Percentiles rank a stretch among this genome's conserved stretches.
These are phyloP conservation scores for Agrocybe chaxingu DNA, from an alignment of 768 basidiomycete genomes.

Conservation along the genomic window DNA sequence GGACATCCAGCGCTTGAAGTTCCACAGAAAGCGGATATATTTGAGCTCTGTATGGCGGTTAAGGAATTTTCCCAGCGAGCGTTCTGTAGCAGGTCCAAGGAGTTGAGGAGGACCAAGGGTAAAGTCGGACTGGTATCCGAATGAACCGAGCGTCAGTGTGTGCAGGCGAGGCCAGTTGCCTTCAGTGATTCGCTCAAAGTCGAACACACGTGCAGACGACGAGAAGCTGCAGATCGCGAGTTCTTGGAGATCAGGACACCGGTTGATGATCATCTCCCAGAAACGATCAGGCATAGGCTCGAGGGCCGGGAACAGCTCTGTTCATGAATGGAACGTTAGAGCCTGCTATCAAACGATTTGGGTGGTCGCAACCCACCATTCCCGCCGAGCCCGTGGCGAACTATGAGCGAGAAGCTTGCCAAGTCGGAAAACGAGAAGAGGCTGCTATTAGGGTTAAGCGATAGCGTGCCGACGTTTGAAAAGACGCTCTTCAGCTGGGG, in stretches of 20 bases:
- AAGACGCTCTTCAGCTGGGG: conserved; percentile 40
- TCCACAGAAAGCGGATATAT: conserved; percentile 46
- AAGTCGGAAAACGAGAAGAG: conserved; percentile 43
- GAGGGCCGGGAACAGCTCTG: conserved; percentile 35
- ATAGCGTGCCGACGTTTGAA: conserved; percentile 37
- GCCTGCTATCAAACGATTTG: not conserved
- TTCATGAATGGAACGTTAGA: not conserved
- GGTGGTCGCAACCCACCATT: conserved; percentile 22
- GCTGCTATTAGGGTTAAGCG: conserved; percentile 31
- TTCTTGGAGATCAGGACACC: conserved; percentile 46
- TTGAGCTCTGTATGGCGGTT: conserved; percentile 33
- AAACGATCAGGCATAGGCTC: conserved; percentile 38
- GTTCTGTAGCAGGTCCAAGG: conserved; percentile 15
- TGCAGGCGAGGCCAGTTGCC: conserved; percentile 39
- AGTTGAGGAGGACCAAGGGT: conserved; percentile 28
- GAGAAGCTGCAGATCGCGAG: conserved; percentile 50
- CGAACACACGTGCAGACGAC: conserved; percentile 40
- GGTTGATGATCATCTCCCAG: conserved; percentile 46
- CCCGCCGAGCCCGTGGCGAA: conserved; percentile 41
- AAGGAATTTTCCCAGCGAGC: conserved; percentile 33
- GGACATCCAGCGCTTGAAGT: conserved; percentile 48
- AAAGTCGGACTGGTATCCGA: conserved; percentile 47
- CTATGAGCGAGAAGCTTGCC: conserved; percentile 43
- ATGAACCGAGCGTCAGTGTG: conserved; percentile 45
- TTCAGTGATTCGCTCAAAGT: conserved; percentile 36